phyloP scores from a whole-genome alignment of 2,329 filamentous ascomycete genomes.

The Leptographium wingfieldii region DNA sequence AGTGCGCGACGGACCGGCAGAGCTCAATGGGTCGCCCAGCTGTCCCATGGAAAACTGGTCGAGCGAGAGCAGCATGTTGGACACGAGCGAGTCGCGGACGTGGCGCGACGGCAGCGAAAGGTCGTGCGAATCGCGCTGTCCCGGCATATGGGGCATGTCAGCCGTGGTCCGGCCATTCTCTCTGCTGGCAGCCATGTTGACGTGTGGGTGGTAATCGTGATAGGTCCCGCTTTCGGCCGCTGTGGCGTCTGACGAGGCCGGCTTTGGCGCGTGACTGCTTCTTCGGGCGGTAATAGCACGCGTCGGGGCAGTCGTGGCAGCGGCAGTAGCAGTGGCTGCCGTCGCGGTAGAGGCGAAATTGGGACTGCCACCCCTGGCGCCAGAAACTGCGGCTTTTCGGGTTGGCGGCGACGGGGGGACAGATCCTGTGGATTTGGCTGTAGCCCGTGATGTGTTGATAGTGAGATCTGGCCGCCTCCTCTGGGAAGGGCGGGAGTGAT shows the following conservation, averaged over 20 bases:
- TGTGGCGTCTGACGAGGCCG: constrained; percentile 5
- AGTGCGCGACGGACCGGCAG: constrained; percentile 13
- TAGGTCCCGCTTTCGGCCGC: constrained; percentile 22
- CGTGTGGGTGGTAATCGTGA: constrained; percentile 27
- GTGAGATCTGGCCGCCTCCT: constrained; percentile 24
- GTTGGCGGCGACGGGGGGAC: constrained; percentile 19
- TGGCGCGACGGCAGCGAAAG: constrained; percentile 66
- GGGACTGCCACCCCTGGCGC: constrained; percentile 3
- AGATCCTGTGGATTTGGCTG: constrained; percentile 10
- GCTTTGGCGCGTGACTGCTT: background rate
- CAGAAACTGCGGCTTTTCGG: constrained; percentile 13
- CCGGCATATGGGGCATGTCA: constrained; percentile 16
- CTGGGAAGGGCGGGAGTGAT: background rate
- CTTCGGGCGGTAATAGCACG: background rate
- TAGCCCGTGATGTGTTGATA: constrained; percentile 19
- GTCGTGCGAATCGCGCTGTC: constrained; percentile 62
- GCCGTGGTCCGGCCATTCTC: constrained; percentile 19
- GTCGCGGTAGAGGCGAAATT: background rate
- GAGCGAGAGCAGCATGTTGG: constrained; percentile 89
- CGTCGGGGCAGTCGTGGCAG: background rate
- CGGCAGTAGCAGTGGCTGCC: too few species aligned
- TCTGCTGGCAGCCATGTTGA: constrained; percentile 22
- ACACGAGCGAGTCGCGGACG: constrained; percentile 79
- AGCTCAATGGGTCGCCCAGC: constrained; percentile 17
- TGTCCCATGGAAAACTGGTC: constrained; percentile 61